These are phyloP conservation scores for Aspergillus saccharolyticus DNA, from an alignment of 495 filamentous ascomycete species.

Conservation along the genomic window DNA sequence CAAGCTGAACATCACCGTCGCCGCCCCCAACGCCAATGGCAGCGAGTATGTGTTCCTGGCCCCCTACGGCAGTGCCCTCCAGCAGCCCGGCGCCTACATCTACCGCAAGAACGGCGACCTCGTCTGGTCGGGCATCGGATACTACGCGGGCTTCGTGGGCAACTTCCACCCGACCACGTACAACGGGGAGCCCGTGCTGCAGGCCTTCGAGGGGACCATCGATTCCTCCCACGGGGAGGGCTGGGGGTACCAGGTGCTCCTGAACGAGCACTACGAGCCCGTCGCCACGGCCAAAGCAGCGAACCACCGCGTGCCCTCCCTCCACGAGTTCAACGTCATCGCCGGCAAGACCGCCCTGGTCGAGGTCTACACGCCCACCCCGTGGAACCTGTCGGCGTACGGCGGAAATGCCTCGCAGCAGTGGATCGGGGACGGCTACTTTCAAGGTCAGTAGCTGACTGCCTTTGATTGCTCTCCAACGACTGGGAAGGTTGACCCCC, in stretches of 20 bases:
- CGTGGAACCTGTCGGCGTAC: conserved; percentile 21
- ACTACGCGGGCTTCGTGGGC: conserved; percentile 42
- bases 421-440: conserved; percentile 31
- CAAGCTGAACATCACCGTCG: conserved; percentile 49
- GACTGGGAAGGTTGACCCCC: too few species aligned
- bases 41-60: conserved; percentile 47
- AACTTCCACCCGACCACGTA: conserved; percentile 31
- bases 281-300: conserved; percentile 38
- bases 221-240: conserved; percentile 42
- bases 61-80: conserved; percentile 37
- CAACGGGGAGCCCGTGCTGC: conserved; percentile 41
- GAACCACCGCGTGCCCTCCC: conserved; percentile 36
- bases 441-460: conserved; percentile 30
- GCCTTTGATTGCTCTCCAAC: too few species aligned
- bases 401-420: conserved; percentile 24
- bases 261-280: conserved; percentile 46
- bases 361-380: conserved; percentile 23
- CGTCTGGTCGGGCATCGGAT: conserved; percentile 48
- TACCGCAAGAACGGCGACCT: conserved; percentile 47
- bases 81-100: conserved; percentile 44
- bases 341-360: conserved; percentile 28
- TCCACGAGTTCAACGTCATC: conserved; percentile 47
- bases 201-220: conserved; percentile 44
- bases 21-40: conserved; percentile 32
- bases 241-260: conserved; percentile 39